Evolutionary conservation across 139 green algal species (phyloP), one percentile per base, ranked within the genome.

Genomic region (Mychonastes homosphaera): DNA sequence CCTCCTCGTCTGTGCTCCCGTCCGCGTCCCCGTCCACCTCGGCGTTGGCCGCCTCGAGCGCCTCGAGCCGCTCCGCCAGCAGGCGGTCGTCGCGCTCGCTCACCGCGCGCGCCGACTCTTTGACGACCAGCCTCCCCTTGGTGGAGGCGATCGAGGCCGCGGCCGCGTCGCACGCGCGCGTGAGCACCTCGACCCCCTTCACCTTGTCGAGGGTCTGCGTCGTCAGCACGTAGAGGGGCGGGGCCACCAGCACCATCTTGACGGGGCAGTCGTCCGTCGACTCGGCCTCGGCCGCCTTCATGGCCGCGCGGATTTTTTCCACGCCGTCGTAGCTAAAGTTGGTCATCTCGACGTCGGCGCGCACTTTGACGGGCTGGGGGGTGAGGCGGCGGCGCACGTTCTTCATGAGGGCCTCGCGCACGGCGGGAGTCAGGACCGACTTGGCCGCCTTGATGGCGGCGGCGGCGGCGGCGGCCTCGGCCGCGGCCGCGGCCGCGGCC

Each of bases 281-380:
- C 47, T 29, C 26, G 15, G 39, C 61, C 53, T 67, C 40, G 30
- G 72, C 89, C 28, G 85, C 80, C 13, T 77, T 71, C 84, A 98
- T 97, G n/a, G 77, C 74, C 1, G 64, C 58, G 70, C 95, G 86
- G 76, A 99, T 99, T 77, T 95, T 84, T 63, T 96, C 81, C 12
- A 99, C 84, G 59, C 92, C 92, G 53, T 97, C 93, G 61, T 96
- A 99, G 3, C 77, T 67, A 69, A 95, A 99, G 69, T 92, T 99
- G 6, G 89, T 98, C 60, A 99, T 79, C 80, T 99, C 92, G 45
- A 99, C 81, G 70, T 99, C 92, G 3, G 53, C 62, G 5, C 89
- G 78, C 53, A 99, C 92, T 73, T 99, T 99, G 40, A 98, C 73
- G n/a, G 92, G 92, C 80, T 98, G 89, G n/a, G 92, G 92, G 2